Percentiles rank a stretch among this genome's conserved stretches.
Evolutionary conservation across 148 eudicot genomes (phyloP).

Genomic region (Tetragonia tetragonoides): DNA sequence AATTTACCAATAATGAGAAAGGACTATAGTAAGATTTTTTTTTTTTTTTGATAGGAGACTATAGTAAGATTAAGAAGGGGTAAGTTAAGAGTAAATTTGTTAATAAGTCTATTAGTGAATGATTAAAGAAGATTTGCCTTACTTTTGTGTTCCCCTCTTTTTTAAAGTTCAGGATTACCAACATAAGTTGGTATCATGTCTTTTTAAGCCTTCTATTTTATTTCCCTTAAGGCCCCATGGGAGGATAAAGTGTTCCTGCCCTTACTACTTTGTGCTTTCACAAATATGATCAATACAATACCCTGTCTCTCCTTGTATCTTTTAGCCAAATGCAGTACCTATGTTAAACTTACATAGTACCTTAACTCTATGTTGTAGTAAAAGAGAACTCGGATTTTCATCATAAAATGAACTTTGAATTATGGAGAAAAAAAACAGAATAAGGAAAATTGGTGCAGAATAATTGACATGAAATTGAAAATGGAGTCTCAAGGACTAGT

Average conservation of each 20-base stretch:
- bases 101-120: background rate
- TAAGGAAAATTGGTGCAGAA: too few species aligned
- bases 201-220: background rate
- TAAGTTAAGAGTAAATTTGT: background rate
- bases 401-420: too few species aligned
- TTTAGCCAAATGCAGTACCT: too few species aligned
- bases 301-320: too few species aligned
- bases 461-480: too few species aligned
- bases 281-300: background rate
- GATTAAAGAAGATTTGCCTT: background rate
- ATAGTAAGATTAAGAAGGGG: background rate
- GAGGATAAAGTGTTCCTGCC: background rate
- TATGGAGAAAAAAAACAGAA: too few species aligned
- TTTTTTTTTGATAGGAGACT: too few species aligned
- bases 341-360: background rate
- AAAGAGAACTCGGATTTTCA: too few species aligned
- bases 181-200: background rate
- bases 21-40: background rate
- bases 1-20: background rate
- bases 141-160: background rate
- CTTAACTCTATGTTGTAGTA: too few species aligned
- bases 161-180: background rate
- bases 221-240: slow-evolving; percentile 5
- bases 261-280: slow-evolving; percentile 12
- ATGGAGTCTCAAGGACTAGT: too few species aligned